Evolutionary conservation across 441 rosid species (phyloP).

Genomic region (Corymbia citriodora): DNA sequence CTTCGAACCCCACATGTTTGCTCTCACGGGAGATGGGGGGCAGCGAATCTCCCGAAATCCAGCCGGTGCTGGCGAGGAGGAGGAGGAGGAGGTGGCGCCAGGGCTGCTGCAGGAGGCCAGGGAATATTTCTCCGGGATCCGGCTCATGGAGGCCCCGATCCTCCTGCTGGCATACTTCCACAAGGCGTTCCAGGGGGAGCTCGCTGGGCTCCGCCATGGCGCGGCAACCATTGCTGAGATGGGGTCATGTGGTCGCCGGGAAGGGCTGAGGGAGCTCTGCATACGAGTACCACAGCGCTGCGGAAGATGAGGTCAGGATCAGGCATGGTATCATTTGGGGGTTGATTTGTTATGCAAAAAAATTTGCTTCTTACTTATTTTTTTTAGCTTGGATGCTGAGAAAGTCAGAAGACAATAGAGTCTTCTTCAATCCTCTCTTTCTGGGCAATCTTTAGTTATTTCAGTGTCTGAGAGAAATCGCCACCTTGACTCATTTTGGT

Average conservation of each 20-base stretch:
- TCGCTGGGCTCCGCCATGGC: slow-evolving; percentile 36
- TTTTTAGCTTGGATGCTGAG: background rate
- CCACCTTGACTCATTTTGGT: background rate
- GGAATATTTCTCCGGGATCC: slow-evolving; percentile 8
- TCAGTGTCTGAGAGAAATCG: background rate
- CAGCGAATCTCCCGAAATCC: slow-evolving; percentile 19
- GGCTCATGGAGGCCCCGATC: slow-evolving; percentile 57
- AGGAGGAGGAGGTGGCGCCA: background rate
- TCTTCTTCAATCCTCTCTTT: background rate
- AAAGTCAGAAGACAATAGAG: background rate
- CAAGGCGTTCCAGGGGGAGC: slow-evolving; percentile 57
- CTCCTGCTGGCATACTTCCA: slow-evolving; percentile 58
- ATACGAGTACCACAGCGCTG: slow-evolving; percentile 57
- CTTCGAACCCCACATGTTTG: slow-evolving; percentile 27
- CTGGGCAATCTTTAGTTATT: background rate
- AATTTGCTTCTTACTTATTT: background rate
- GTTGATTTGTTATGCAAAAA: background rate
- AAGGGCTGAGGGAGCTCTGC: slow-evolving; percentile 33
- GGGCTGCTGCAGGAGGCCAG: slow-evolving; percentile 1
- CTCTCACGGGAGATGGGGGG: slow-evolving; percentile 30
- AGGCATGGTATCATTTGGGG: background rate
- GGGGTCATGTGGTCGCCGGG: background rate
- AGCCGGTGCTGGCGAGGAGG: slow-evolving; percentile 15
- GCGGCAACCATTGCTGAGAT: slow-evolving; percentile 25
- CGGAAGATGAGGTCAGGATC: slow-evolving; percentile 69